phyloP scores from a whole-genome alignment of 495 filamentous ascomycete species.

The Wilcoxina mikolae region DNA sequence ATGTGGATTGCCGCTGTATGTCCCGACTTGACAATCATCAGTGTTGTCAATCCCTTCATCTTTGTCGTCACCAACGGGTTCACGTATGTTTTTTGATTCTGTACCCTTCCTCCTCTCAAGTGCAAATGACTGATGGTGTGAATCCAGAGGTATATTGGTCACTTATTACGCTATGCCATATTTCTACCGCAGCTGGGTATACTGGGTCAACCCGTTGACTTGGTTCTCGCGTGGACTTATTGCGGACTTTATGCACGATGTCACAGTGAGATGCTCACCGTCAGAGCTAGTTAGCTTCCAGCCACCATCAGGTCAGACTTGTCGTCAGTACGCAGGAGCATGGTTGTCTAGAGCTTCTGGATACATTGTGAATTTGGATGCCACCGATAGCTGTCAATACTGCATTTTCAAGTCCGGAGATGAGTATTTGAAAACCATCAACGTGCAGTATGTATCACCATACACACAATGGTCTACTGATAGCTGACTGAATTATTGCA shows the following conservation, averaged over 20 bases:
- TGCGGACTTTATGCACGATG: slow-evolving; percentile 39
- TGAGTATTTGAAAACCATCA: slow-evolving; percentile 36
- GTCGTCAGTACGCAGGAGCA: slow-evolving; percentile 38
- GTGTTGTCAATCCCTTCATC: slow-evolving; percentile 24
- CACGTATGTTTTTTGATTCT: slow-evolving; percentile 11
- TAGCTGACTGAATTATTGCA: too few species aligned
- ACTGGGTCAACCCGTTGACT: slow-evolving; percentile 50
- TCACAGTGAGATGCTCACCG: slow-evolving; percentile 40
- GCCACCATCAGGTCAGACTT: slow-evolving; percentile 35
- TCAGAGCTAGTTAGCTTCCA: slow-evolving; percentile 45
- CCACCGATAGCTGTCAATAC: slow-evolving; percentile 39
- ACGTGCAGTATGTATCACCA: slow-evolving; percentile 24
- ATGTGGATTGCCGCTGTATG: slow-evolving; percentile 27
- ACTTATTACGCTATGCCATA: slow-evolving; percentile 17
- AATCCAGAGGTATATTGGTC: slow-evolving; percentile 22
- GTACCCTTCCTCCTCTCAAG: slow-evolving; percentile 23
- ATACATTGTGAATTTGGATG: slow-evolving; percentile 35
- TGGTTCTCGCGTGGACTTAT: slow-evolving; percentile 47
- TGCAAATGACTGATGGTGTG: slow-evolving; percentile 21
- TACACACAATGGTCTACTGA: too few species aligned
- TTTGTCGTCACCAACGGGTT: slow-evolving; percentile 25
- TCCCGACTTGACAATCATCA: slow-evolving; percentile 24
- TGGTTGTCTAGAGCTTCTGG: slow-evolving; percentile 38
- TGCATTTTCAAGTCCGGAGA: slow-evolving; percentile 47
- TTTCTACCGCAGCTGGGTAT: slow-evolving; percentile 43